Percentiles rank a stretch among this genome's conserved stretches.
Conservation (phyloP, 1,284 basidiomycete genomes). For the Cerioporus squamosus region DNA sequence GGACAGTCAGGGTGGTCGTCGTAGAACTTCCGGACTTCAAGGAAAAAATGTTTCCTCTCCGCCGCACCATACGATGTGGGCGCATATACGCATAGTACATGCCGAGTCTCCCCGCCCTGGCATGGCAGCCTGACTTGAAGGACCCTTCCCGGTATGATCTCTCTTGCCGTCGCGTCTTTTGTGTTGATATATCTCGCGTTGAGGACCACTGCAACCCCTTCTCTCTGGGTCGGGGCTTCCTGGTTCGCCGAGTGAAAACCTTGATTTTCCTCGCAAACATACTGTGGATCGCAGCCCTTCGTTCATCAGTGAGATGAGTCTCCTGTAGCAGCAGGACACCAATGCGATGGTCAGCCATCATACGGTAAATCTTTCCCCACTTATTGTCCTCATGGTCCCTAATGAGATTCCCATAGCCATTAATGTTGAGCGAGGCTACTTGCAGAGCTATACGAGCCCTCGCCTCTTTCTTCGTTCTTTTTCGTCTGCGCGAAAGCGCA, state of each 20-base stretch:
- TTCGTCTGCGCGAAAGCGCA: too few species aligned
- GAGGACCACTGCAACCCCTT: slow-evolving; percentile 3
- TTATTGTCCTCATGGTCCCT: not conserved
- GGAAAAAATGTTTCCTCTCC: too few species aligned
- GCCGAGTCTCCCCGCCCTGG: too few species aligned
- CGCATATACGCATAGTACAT: too few species aligned
- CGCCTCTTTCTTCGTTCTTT: too few species aligned
- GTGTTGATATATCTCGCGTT: not conserved
- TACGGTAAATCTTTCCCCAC: not conserved
- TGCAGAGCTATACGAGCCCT: not conserved
- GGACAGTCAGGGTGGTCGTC: too few species aligned
- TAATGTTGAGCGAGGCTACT: not conserved
- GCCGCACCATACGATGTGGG: too few species aligned
- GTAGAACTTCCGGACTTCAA: too few species aligned
- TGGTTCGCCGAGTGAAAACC: slow-evolving; percentile 2
- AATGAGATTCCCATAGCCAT: not conserved
- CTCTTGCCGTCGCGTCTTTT: not conserved
- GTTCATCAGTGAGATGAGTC: slow-evolving; percentile 4
- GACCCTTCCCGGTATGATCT: not conserved
- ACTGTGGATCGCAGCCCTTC: not conserved
- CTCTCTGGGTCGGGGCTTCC: not conserved
- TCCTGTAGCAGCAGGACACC: slow-evolving; percentile 7
- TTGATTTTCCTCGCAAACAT: not conserved
- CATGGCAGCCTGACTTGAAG: not conserved
- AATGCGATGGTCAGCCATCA: not conserved